Conservation (phyloP, 2,329 filamentous ascomycete genomes). For the Colletotrichum musicola region DNA sequence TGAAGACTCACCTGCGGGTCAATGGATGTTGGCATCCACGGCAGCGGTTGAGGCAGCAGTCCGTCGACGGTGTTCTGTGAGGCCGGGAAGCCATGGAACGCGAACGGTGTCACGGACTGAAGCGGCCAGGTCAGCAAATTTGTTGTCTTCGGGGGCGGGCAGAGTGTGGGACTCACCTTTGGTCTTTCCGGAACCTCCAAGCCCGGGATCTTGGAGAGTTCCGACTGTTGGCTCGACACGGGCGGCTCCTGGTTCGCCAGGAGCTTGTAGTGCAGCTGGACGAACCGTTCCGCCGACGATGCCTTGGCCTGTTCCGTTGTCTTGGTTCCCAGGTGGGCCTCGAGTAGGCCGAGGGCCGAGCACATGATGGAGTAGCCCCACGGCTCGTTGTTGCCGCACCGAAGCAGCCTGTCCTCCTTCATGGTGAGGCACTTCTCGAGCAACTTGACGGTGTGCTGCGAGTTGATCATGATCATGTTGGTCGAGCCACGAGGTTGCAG, state of each 20-base stretch:
- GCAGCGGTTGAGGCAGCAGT: conserved; percentile 46
- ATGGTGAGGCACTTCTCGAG: conserved; percentile 71
- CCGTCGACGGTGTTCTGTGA: conserved; percentile 38
- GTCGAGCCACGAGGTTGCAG: conserved; percentile 70
- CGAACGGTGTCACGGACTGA: conserved; percentile 58
- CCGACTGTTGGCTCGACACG: conserved; percentile 48
- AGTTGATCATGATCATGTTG: conserved; percentile 73
- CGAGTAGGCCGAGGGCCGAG: conserved; percentile 68
- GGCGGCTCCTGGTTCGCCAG: conserved; percentile 66
- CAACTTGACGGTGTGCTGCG: conserved; percentile 70
- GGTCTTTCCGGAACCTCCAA: conserved; percentile 52
- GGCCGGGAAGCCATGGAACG: conserved; percentile 45
- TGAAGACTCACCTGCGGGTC: conserved; percentile 43
- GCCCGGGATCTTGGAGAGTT: conserved; percentile 44
- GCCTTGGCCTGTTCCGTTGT: conserved; percentile 69
- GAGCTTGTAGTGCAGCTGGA: conserved; percentile 69
- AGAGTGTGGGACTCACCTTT: conserved; percentile 50
- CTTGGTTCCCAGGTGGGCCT: conserved; percentile 70
- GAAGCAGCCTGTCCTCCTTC: conserved; percentile 71
- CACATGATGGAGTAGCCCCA: conserved; percentile 76
- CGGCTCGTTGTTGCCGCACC: conserved; percentile 74
- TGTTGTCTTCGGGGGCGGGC: not conserved
- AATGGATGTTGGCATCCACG: conserved; percentile 48
- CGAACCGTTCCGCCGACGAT: conserved; percentile 69
- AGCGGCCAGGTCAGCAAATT: conserved; percentile 20